phyloP scores from a whole-genome alignment of 306 rosid genomes.

The Acacia confusa region DNA sequence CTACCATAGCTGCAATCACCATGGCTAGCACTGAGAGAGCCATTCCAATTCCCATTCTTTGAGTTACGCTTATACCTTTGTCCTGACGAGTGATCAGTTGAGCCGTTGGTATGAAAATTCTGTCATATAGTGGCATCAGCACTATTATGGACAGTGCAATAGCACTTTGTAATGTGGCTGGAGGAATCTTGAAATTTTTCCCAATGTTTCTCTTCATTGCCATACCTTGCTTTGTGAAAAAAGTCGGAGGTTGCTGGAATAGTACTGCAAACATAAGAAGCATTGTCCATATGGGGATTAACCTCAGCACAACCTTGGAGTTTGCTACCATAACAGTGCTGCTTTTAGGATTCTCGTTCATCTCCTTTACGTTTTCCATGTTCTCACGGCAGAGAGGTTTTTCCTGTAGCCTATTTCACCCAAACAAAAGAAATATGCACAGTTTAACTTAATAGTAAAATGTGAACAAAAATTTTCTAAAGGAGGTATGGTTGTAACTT shows the following conservation, averaged over 20 bases:
- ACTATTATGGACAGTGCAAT: slow-evolving; percentile 77
- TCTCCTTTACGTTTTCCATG: not conserved
- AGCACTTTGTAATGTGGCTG: slow-evolving; percentile 88
- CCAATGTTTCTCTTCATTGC: slow-evolving; percentile 88
- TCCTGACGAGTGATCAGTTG: slow-evolving; percentile 48
- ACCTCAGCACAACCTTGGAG: slow-evolving; percentile 55
- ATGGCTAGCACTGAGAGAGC: slow-evolving; percentile 80
- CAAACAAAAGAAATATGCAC: not conserved
- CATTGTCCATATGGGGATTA: slow-evolving; percentile 88
- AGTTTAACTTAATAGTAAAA: not conserved
- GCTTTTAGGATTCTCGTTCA: slow-evolving; percentile 39
- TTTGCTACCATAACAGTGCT: slow-evolving; percentile 39
- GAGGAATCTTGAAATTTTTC: slow-evolving; percentile 72
- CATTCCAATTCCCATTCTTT: slow-evolving; percentile 97
- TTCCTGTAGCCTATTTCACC: slow-evolving; percentile 6
- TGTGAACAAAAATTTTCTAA: not conserved
- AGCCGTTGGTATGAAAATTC: slow-evolving; percentile 69
- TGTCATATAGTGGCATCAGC: slow-evolving; percentile 82
- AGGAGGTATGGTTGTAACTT: not conserved
- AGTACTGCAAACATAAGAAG: slow-evolving; percentile 94
- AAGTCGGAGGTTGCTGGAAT: slow-evolving; percentile 84
- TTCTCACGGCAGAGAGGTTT: not conserved
- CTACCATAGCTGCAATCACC: slow-evolving; percentile 77
- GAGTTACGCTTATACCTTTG: slow-evolving; percentile 75
- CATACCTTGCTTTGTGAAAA: slow-evolving; percentile 96